A percentile compares a stretch with the other conserved stretches of the same genome.
phyloP scores from a whole-genome alignment of 2,329 filamentous ascomycete genomes.

The Mycosphaerelloides madeirae region DNA sequence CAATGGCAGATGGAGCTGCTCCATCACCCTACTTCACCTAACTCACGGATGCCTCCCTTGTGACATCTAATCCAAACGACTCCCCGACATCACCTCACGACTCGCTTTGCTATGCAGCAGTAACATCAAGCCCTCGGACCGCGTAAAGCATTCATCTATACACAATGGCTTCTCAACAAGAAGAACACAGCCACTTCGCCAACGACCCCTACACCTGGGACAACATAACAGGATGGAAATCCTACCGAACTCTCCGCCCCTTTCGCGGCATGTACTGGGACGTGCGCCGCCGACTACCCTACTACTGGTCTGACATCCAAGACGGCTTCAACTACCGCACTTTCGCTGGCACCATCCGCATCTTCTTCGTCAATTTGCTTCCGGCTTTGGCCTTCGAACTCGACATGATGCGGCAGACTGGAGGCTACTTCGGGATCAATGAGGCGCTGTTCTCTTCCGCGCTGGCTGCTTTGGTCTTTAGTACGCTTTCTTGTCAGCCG shows the following conservation, averaged over 20 bases:
- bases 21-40: no score
- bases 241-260: slow-evolving; percentile 38
- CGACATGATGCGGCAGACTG: slow-evolving; percentile 55
- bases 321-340: slow-evolving; percentile 54
- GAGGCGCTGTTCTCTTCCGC: slow-evolving; percentile 53
- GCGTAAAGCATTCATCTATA: no score
- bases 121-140: no score
- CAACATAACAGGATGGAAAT: slow-evolving; percentile 32
- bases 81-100: no score
- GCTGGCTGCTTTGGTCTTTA: slow-evolving; percentile 53
- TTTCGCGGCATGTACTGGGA: slow-evolving; percentile 53
- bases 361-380: slow-evolving; percentile 57
- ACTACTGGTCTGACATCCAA: slow-evolving; percentile 52
- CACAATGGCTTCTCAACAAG: neutral
- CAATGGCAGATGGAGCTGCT: no score
- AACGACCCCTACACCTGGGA: slow-evolving; percentile 36
- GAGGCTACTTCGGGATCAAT: slow-evolving; percentile 53
- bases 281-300: slow-evolving; percentile 49
- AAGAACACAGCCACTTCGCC: slow-evolving; percentile 15
- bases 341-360: slow-evolving; percentile 52
- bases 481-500: slow-evolving; percentile 49
- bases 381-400: slow-evolving; percentile 56
- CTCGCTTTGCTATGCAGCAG: no score
- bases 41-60: no score
- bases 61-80: no score